Conservation (phyloP, 768 basidiomycete species). For the Boletus coccyginus region DNA sequence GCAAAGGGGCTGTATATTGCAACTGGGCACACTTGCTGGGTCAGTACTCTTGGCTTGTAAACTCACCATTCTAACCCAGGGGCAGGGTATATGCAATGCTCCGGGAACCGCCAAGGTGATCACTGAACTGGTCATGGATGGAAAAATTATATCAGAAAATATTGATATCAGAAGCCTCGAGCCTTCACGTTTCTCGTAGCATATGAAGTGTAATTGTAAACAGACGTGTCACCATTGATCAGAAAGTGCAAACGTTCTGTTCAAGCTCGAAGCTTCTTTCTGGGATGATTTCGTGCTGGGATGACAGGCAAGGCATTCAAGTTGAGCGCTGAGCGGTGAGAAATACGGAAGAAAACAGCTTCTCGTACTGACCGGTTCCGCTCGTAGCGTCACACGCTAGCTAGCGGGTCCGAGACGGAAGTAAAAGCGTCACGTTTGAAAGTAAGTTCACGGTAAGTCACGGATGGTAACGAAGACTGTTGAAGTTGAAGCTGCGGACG, state of each 20-base stretch:
- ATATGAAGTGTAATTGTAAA: background rate
- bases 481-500: constrained; percentile 7
- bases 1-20: constrained; percentile 68
- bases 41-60: constrained; percentile 33
- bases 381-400: background rate
- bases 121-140: constrained; percentile 68
- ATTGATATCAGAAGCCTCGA: constrained; percentile 49
- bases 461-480: background rate
- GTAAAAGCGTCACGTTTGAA: background rate
- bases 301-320: background rate
- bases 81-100: constrained; percentile 74
- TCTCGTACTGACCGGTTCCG: background rate
- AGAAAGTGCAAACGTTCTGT: background rate
- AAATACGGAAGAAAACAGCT: too few relatives aligned
- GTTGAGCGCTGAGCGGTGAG: background rate
- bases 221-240: background rate
- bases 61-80: constrained; percentile 3
- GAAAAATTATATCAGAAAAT: constrained; percentile 56
- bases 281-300: background rate
- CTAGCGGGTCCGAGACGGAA: constrained; percentile 13
- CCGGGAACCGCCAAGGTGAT: constrained; percentile 80
- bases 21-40: constrained; percentile 81
- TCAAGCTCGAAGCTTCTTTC: background rate
- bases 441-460: background rate
- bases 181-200: constrained; percentile 37